A percentile compares a stretch with the other conserved stretches of the same genome.
phyloP scores from a whole-genome alignment of 2,329 filamentous ascomycete species.

The Aspergillus fumigatiaffinis region DNA sequence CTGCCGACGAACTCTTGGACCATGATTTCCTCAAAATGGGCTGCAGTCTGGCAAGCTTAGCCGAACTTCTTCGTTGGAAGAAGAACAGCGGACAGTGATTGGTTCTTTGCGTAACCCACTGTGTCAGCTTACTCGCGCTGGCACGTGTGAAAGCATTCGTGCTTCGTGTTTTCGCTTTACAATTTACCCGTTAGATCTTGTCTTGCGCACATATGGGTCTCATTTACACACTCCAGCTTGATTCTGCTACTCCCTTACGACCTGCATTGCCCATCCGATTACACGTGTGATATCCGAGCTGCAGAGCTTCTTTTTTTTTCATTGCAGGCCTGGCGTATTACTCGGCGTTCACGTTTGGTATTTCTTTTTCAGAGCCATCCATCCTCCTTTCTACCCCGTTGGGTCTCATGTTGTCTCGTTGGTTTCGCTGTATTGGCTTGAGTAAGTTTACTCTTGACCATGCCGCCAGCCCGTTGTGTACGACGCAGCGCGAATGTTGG shows the following conservation, averaged over 20 bases:
- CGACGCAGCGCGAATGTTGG: neutral
- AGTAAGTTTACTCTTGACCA: neutral
- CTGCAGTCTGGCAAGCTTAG: conserved; percentile 75
- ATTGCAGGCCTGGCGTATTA: conserved; percentile 28
- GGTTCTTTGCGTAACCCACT: neutral
- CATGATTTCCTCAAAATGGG: conserved; percentile 95
- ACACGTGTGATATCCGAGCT: conserved; percentile 24
- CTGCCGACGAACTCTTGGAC: conserved; percentile 79
- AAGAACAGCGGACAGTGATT: conserved; percentile 40
- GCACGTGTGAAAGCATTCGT: neutral
- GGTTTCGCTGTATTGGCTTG: neutral
- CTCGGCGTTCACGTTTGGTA: conserved; percentile 26
- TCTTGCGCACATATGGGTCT: conserved; percentile 29
- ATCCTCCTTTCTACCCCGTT: conserved; percentile 4
- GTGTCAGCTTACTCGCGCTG: neutral
- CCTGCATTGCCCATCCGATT: conserved; percentile 19
- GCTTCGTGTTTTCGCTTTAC: conserved; percentile 11
- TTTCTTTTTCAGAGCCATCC: conserved; percentile 5
- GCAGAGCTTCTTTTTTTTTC: conserved; percentile 16
- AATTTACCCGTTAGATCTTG: conserved; percentile 20
- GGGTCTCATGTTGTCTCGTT: neutral
- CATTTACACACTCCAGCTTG: conserved; percentile 26
- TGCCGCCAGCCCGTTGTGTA: neutral
- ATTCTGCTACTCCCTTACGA: conserved; percentile 22
- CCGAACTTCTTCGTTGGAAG: conserved; percentile 74